phyloP scores from a whole-genome alignment of 345 rosid genomes.

The Limnanthes douglasii region DNA sequence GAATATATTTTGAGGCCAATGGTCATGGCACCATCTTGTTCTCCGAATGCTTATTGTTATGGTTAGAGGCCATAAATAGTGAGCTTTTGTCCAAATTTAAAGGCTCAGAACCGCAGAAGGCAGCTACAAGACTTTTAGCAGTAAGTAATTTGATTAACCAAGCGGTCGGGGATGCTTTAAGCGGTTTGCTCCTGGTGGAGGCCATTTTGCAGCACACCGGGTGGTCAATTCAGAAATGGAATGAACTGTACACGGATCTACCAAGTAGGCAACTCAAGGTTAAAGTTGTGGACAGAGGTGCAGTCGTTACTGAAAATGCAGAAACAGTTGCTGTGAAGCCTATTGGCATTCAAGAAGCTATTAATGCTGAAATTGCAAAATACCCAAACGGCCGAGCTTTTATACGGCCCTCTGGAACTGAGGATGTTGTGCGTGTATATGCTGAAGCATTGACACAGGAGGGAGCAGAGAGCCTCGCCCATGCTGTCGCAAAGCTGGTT shows the following conservation, averaged over 20 bases:
- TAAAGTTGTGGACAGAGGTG: slow-evolving; percentile 77
- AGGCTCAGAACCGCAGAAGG: slow-evolving; percentile 65
- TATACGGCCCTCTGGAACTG: slow-evolving; percentile 87
- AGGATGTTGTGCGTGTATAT: slow-evolving; percentile 85
- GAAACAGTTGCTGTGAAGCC: slow-evolving; percentile 74
- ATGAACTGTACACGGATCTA: slow-evolving; percentile 66
- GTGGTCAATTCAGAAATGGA: slow-evolving; percentile 79
- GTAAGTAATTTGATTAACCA: slow-evolving; percentile 82
- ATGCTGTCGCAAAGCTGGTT: slow-evolving; percentile 49
- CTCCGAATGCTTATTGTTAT: slow-evolving; percentile 37
- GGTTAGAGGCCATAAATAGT: slow-evolving; percentile 33
- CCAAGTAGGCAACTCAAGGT: slow-evolving; percentile 93
- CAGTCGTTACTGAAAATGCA: slow-evolving; percentile 53
- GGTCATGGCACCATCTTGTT: slow-evolving; percentile 94
- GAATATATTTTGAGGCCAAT: slow-evolving; percentile 94
- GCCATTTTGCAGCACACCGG: slow-evolving; percentile 57
- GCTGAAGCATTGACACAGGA: slow-evolving; percentile 87
- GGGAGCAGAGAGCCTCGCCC: slow-evolving; percentile 59
- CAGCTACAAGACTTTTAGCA: slow-evolving; percentile 60
- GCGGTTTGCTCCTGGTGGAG: slow-evolving; percentile 83
- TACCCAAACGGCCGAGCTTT: slow-evolving; percentile 51
- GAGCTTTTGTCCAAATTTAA: slow-evolving; percentile 28
- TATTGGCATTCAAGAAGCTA: slow-evolving; percentile 76
- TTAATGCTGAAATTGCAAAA: slow-evolving; percentile 55
- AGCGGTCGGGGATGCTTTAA: slow-evolving; percentile 93